phyloP scores from a whole-genome alignment of 257 asterid species.

The Echium plantagineum region DNA sequence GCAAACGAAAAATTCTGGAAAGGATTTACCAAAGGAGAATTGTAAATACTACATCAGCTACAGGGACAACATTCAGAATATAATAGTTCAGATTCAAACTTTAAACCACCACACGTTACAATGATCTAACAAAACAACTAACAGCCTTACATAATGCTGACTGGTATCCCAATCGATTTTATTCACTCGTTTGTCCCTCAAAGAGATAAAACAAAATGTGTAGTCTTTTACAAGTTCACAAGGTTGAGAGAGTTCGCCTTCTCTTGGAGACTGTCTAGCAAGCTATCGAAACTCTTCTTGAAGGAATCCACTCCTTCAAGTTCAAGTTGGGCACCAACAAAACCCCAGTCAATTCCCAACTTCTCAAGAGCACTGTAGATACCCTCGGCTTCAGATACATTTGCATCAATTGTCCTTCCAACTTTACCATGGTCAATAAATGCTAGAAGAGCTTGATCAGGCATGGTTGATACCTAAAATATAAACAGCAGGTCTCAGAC shows the following conservation, averaged over 20 bases:
- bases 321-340: constrained; percentile 84
- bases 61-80: not conserved
- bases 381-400: constrained; percentile 81
- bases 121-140: constrained; percentile 1
- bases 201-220: constrained; percentile 1
- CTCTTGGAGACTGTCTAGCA: constrained; percentile 92
- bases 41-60: not conserved
- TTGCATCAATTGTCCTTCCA: constrained; percentile 89
- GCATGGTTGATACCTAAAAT: constrained; percentile 93
- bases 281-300: constrained; percentile 93
- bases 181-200: constrained; percentile 18
- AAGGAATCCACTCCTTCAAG: constrained; percentile 91
- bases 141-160: not conserved
- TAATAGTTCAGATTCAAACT: not conserved
- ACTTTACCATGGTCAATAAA: constrained; percentile 83
- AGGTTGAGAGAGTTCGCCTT: constrained; percentile 85
- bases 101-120: not conserved
- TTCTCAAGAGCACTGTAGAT: constrained; percentile 81
- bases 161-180: constrained; percentile 12
- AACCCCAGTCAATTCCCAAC: constrained; percentile 85
- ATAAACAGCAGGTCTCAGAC: not conserved
- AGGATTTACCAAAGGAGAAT: too few relatives aligned
- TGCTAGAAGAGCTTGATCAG: constrained; percentile 97
- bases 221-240: constrained; percentile 35
- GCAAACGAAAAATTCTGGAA: too few relatives aligned